Conservation (phyloP, 306 rosid species). For the Begonia masoniana region DNA sequence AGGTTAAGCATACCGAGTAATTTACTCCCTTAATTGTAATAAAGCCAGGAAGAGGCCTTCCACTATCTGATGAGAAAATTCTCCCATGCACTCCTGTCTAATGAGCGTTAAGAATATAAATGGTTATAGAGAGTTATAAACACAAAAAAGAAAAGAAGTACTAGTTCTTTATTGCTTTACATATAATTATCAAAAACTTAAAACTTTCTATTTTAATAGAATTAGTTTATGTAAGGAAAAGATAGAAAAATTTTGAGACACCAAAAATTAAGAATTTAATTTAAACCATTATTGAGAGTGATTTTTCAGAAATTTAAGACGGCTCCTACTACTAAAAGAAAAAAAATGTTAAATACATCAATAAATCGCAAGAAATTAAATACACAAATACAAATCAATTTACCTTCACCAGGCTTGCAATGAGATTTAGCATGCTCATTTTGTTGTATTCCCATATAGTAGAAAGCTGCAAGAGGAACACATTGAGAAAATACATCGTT, state of each 20-base stretch:
- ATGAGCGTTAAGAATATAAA: conserved; percentile 6
- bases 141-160: neutral
- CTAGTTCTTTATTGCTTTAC: neutral
- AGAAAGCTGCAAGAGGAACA: conserved; percentile 49
- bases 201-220: neutral
- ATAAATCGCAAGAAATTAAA: conserved; percentile 4
- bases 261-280: neutral
- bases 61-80: conserved; percentile 60
- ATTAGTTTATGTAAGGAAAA: too few relatives aligned
- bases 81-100: conserved; percentile 90
- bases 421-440: conserved; percentile 89
- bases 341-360: conserved; percentile 10
- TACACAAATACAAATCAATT: conserved; percentile 10
- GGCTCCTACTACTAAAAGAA: neutral
- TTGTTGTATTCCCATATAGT: conserved; percentile 74
- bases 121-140: neutral
- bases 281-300: neutral
- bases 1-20: conserved; percentile 30
- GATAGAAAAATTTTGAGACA: neutral
- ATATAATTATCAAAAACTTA: neutral
- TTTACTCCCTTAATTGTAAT: conserved; percentile 60
- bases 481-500: neutral
- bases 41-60: conserved; percentile 62
- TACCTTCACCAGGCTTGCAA: conserved; percentile 76
- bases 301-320: neutral